These are phyloP conservation scores for Gossypium anomalum DNA, from an alignment of 345 rosid species.

Conservation along the genomic window DNA sequence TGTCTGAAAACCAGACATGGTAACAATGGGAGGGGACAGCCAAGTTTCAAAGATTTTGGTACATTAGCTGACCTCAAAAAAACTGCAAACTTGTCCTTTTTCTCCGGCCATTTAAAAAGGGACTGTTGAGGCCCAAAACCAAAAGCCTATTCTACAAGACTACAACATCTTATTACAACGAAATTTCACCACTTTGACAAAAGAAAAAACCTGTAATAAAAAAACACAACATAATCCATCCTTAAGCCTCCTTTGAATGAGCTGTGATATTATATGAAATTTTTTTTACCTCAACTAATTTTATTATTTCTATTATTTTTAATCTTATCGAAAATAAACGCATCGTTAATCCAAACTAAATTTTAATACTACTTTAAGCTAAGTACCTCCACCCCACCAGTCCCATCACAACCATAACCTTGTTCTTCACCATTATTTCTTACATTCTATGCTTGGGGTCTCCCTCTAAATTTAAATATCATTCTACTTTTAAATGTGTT, in stretches of 20 bases:
- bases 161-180: not conserved
- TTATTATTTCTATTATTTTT: too few species aligned
- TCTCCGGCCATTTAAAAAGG: slow-evolving; percentile 17
- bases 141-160: slow-evolving; percentile 3
- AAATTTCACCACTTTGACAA: not conserved
- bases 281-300: too few species aligned
- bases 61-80: slow-evolving; percentile 25
- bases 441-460: slow-evolving; percentile 23
- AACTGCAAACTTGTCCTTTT: slow-evolving; percentile 28
- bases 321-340: too few species aligned
- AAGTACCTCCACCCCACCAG: slow-evolving; percentile 29
- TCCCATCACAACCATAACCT: slow-evolving; percentile 11
- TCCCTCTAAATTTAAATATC: not conserved
- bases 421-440: slow-evolving; percentile 22
- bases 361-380: not conserved
- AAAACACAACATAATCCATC: not conserved
- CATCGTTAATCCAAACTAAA: rapidly evolving
- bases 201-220: not conserved
- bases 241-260: too few species aligned
- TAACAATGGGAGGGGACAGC: slow-evolving; percentile 22
- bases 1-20: slow-evolving; percentile 48
- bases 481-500: too few species aligned
- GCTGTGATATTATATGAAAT: too few species aligned
- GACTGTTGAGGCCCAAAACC: slow-evolving; percentile 21
- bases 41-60: slow-evolving; percentile 28